Base-by-base conservation (phyloP, 257 asterid species). In the Ballota nigra region DNA sequence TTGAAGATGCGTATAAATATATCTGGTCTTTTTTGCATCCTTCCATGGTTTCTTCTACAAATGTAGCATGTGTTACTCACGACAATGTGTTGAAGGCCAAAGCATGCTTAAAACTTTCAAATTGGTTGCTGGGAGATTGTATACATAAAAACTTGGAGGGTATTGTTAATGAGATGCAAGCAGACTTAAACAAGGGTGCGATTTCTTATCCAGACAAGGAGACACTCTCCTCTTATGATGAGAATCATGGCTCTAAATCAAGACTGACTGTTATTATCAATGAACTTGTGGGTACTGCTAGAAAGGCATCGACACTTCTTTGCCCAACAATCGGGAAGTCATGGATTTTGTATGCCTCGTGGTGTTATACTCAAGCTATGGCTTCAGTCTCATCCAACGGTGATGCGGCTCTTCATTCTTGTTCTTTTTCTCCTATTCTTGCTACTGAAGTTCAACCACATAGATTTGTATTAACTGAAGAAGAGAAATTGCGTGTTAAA, bases 251-350 rank as follows among this genome's bases (percentile, higher is more conserved):
- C 68, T 60, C 86, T 73, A 68, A 77, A 76, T 78, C 83, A 58
- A 78, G 79, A 53, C 55, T 78, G 67, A 75, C 61, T 65, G 83
- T 79, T 73, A 67, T 82, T 66, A 78, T 87, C 56, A 87, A 92
- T 79, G 96, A 87, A 74, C 87, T 95, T 81, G 89, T 88, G 72
- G 97, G 98, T 66, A 71, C 85, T 8, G 82, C 89, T 63, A 83
- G 85, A 74, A 89, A 87, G 83, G 72, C 87, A 71, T 86, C 99
- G n/a, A 83, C 96, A 49, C 85, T 67, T 70, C 96, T 95, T 67
- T 91, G 97, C 84, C 98, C 98, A 68, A 78, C 73, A 78, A 88
- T 95, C 91, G 98, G 97, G 62, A 95, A 92, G 85, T 87, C 99
- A 20, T 95, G 98, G 98, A 85, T 95, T 77, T 80, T 86, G 83